Evolutionary conservation across 106 monocot species (phyloP), one percentile per base, ranked within the genome.

Genomic region (Allium cepa): DNA sequence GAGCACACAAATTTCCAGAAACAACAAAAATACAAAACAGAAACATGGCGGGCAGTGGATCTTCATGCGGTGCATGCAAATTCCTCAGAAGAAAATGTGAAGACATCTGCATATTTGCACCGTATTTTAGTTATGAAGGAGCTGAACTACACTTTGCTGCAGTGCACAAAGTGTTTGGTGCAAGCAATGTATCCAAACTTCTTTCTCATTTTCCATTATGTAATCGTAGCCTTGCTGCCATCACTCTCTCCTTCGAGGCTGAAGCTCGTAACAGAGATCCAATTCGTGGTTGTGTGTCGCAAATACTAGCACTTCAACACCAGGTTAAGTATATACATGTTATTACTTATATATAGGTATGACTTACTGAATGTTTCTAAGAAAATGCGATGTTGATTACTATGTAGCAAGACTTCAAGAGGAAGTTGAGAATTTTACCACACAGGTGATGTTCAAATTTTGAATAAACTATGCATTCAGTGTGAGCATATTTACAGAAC

Each of bases 111-210:
- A 73, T 73, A 53, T 73, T 73, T 13, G 63, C 73, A 11, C 64
- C 64, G 6, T 64, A 73, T 51, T 73, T 73, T 51, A 64, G 56
- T 28, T 73, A 73, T 47, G 64, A 73, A 8, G 56, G 64, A 9
- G 73, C 73, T n/a, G 73, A 63, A 55, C 55, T 49, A 11, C 63
- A 73, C 15, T 73, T 73, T 56, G 52, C 73, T 0, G 73, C 73
- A 10, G 64, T 73, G 36, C 73, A 73, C 53, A 73, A 64, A 56
- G 64, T 73, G 28, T 73, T 73, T 13, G 73, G 73, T 46, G 73
- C 73, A 3, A 73, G n/a, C n/a, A n/a, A n/a, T n/a, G n/a, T n/a
- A n/a, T n/a, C n/a, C n/a, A n/a, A n/a, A n/a, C n/a, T n/a, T n/a
- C n/a, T n/a, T n/a, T n/a, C n/a, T n/a, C n/a, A n/a, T n/a, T n/a